Conservation (phyloP, 345 rosid genomes). For the Acer saccharum region DNA sequence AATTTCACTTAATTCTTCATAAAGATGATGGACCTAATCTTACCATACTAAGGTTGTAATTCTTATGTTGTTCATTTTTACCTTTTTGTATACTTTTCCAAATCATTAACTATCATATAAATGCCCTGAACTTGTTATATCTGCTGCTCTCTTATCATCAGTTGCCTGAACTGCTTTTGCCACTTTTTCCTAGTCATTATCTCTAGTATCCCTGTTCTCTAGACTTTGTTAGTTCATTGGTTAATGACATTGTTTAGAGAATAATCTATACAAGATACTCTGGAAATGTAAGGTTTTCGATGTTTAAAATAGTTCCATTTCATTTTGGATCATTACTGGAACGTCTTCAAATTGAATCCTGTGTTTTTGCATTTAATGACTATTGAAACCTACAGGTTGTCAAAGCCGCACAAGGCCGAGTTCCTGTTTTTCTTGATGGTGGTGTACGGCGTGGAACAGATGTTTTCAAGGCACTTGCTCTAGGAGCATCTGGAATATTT, state of each 20-base stretch:
- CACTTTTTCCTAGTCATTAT: not conserved
- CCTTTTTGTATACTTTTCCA: not conserved
- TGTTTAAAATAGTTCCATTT: not conserved
- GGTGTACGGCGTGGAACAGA: conserved; percentile 98
- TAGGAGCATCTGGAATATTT: conserved; percentile 94
- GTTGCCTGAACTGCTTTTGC: no score
- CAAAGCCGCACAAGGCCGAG: conserved; percentile 76
- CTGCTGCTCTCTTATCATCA: not conserved
- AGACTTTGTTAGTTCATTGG: not conserved
- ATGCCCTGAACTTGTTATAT: not conserved
- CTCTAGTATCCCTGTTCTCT: not conserved
- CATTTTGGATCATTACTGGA: not conserved
- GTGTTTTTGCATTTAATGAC: conserved; percentile 1
- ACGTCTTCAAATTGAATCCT: not conserved
- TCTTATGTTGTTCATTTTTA: not conserved
- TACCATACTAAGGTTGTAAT: not conserved
- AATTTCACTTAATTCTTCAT: not conserved
- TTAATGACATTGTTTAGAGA: not conserved
- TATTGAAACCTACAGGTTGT: conserved; percentile 55
- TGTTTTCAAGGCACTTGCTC: conserved; percentile 95
- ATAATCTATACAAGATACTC: not conserved
- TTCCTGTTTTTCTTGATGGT: conserved; percentile 94
- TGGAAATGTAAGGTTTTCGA: not conserved
- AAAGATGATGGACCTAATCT: not conserved
- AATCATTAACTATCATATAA: not conserved